Evolutionary conservation across 495 filamentous ascomycete genomes (phyloP), one percentile per base, ranked within the genome.

Genomic region (Halenospora varia): DNA sequence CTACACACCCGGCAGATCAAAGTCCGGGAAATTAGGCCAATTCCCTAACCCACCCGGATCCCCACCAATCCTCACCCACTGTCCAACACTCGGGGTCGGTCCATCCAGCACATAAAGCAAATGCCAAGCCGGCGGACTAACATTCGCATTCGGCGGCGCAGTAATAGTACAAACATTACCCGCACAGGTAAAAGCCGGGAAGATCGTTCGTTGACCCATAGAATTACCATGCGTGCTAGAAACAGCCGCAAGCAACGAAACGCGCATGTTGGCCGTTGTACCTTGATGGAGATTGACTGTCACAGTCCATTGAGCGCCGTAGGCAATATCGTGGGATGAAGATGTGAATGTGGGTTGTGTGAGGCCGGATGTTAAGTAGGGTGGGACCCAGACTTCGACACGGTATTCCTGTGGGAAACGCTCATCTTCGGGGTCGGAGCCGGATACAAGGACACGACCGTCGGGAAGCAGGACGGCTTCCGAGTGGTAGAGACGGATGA

Each of bases 381-480:
- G 84, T 10, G 84, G 84, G 0, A 77, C 62, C 69, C 85, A 88
- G 18, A 84, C 82, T 67, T 87, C 84, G 55, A 86, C 77, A 47
- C 84, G 77, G 71, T 84, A 85, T 67, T 87, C 84, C 60, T 87
- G 73, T 0, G 77, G 77, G 66, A 49, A 71, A 65, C 29, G 6
- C 22, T 26, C 23, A 20, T 51, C 82, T 60, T 85, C 63, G 0
- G 84, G 84, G 60, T 86, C 83, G 19, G 84, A 87, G 47, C 84
- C 84, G 3, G 81, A 82, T 57, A 88, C 75, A 4, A 88, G 70
- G 20, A 87, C 84, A 53, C 84, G 81, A n/a, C 84, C 84, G 68
- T 88, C 84, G 41, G 82, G 80, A 1, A 87, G 77, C 0, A 83
- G 78, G 66, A 85, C 77, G 56, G 83, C 79, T 66, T 88, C 84